phyloP scores from a whole-genome alignment of 2,329 filamentous ascomycete genomes.

The Calonectria pseudoturangicola region DNA sequence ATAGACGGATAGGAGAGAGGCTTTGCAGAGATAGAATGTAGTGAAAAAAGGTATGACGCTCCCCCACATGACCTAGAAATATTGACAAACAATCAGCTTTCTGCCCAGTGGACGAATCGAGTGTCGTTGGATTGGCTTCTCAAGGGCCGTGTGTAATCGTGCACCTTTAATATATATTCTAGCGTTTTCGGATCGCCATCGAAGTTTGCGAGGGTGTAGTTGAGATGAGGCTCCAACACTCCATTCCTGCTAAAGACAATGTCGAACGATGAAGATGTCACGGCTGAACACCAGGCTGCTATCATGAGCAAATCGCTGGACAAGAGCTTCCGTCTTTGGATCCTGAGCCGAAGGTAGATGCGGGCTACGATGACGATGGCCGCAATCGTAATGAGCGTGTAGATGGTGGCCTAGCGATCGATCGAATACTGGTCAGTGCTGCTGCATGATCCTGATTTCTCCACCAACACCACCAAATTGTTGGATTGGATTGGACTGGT shows the following conservation, averaged over 20 bases:
- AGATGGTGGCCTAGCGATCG: background rate
- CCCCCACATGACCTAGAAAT: background rate
- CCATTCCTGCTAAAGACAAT: conserved; percentile 10
- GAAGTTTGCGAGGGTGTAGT: conserved; percentile 8
- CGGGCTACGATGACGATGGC: conserved; percentile 5
- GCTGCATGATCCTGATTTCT: background rate
- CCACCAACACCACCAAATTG: background rate
- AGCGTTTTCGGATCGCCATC: conserved; percentile 19
- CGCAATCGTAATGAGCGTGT: conserved; percentile 1
- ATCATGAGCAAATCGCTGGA: conserved; percentile 8
- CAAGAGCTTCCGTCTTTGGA: conserved; percentile 7
- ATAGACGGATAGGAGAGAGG: conserved; percentile 11
- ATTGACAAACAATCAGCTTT: background rate
- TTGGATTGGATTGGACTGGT: background rate
- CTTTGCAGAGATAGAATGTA: conserved; percentile 16
- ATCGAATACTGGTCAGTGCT: background rate
- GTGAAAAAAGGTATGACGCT: conserved; percentile 10
- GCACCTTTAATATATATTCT: conserved; percentile 9
- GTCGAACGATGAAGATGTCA: background rate
- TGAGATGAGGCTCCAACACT: background rate
- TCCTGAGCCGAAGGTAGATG: conserved; percentile 7
- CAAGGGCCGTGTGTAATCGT: background rate
- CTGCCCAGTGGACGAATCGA: background rate
- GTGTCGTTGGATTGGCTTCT: too few species aligned
- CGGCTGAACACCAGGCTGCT: conserved; percentile 12